These are phyloP conservation scores for Zygosaccharomyces rouxii DNA, from an alignment of 805 yeast genomes.

Conservation along the genomic window DNA sequence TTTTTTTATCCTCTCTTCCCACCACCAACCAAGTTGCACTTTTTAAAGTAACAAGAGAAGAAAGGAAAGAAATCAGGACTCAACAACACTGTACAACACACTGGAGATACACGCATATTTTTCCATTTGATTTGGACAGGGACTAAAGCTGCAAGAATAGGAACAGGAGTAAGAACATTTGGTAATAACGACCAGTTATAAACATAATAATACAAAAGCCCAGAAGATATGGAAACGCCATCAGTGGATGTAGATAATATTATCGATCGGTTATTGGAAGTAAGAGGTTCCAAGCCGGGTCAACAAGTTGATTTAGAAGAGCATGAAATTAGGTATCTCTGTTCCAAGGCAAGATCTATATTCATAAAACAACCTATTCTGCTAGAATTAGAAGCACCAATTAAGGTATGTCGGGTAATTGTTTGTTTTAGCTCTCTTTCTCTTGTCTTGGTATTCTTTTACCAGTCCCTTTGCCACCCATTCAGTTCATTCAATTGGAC, in stretches of 20 bases:
- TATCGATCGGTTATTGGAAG: conserved; percentile 93
- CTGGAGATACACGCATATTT: not conserved
- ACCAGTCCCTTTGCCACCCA: conserved; percentile 4
- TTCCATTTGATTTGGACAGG: not conserved
- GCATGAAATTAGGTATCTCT: conserved; percentile 88
- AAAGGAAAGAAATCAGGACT: conserved; percentile 7
- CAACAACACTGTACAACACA: not conserved
- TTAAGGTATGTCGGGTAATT: conserved; percentile 58
- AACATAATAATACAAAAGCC: not conserved
- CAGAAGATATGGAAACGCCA: conserved; percentile 41
- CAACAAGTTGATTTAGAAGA: conserved; percentile 92
- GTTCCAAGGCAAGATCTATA: conserved; percentile 97
- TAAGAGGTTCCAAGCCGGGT: conserved; percentile 97
- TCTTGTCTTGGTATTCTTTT: not conserved
- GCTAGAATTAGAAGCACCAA: conserved; percentile 94
- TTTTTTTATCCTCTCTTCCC: conserved; percentile 1
- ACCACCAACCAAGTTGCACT: not conserved
- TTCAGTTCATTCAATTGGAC: not conserved
- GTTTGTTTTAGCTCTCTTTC: not conserved
- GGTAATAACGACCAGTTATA: not conserved
- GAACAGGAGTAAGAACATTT: no score
- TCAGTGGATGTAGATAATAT: conserved; percentile 96
- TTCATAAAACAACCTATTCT: conserved; percentile 96
- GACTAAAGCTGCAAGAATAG: not conserved
- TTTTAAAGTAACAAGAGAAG: conserved; percentile 5